Percentiles rank a stretch among this genome's conserved stretches.
phyloP scores from a whole-genome alignment of 495 filamentous ascomycete species.

The Aspergillus mulundensis region DNA sequence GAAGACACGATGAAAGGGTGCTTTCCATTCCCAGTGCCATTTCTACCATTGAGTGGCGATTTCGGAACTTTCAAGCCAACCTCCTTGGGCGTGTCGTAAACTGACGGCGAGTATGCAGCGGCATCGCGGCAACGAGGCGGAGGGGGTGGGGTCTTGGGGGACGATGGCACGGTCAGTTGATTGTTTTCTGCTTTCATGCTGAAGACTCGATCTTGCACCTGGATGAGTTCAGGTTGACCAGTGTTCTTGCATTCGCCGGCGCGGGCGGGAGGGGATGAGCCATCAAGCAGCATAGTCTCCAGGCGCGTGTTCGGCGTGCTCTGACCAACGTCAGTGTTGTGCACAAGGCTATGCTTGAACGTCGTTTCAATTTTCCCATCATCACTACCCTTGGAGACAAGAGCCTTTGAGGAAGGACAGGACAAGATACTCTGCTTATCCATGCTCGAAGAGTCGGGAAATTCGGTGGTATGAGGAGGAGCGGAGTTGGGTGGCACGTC shows the following conservation, averaged over 20 bases:
- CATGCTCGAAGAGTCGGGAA: neutral
- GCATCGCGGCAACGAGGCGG: neutral
- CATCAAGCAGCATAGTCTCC: conserved; percentile 13
- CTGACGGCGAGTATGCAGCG: conserved; percentile 11
- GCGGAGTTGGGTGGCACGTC: conserved; percentile 16
- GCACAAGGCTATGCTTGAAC: conserved; percentile 6
- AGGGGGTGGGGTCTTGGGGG: neutral
- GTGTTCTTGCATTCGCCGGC: conserved; percentile 15
- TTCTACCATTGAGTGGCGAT: neutral
- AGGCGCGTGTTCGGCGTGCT: conserved; percentile 2
- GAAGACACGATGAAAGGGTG: conserved; percentile 18
- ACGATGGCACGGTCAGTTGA: neutral
- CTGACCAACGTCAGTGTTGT: neutral
- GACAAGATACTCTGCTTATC: conserved; percentile 5
- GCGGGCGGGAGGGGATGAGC: conserved; percentile 17
- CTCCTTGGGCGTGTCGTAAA: conserved; percentile 1
- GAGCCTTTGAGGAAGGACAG: neutral
- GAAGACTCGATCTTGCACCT: conserved; percentile 1
- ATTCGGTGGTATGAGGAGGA: conserved; percentile 9
- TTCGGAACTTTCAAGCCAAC: neutral
- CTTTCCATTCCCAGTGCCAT: neutral
- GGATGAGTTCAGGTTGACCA: conserved; percentile 15
- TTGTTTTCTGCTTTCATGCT: conserved; percentile 14
- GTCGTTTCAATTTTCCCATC: neutral
- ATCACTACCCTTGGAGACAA: neutral